Evolutionary conservation across 768 basidiomycete species (phyloP), one percentile per base, ranked within the genome.

Genomic region (Lactifluus rugatus): DNA sequence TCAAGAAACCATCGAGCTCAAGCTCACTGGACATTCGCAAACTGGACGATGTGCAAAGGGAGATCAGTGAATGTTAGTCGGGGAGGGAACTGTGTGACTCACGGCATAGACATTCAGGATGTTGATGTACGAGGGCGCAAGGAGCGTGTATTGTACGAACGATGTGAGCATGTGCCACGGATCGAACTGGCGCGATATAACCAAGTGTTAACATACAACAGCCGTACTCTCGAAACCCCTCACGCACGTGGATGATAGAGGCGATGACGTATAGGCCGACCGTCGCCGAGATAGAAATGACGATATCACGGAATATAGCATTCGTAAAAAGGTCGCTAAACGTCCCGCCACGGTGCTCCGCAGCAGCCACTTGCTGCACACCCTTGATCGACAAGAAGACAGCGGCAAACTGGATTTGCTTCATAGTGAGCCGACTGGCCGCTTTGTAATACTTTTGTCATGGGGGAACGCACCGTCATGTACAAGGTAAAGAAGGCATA

Each of bases 111-210:
- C 92, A 69, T 95, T 95, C 54, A 98, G 78, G 13, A 98, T 89
- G 54, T 86, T 81, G 68, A 95, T 95, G 66, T 94, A 97, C 0
- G 92, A 92, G 2, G 95, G 95, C 0, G 93, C 89, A 77, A 97
- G 83, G 60, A 96, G 78, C 23, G 89, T 70, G 67, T 94, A 95
- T 69, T 93, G 95, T n/a, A 93, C 26, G 73, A 98, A 94, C 5
- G 88, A 91, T 0, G 96, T 97, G 66, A 99, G 77, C 92, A 99
- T 89, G 70, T 99, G 96, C 92, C 93, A 96, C 2, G 95, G 95
- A 64, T 98, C 93, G 65, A 96, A 84, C 84, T 95, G 21, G 23
- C 5, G 8, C 16, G 10, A 39, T 13, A 5, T 17, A 8, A 23
- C 21, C 3, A 19, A 41, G 13, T 13, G n/a, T 54, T 34, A 59